Conservation (phyloP, 805 yeast genomes). For the Candida maltosa region DNA sequence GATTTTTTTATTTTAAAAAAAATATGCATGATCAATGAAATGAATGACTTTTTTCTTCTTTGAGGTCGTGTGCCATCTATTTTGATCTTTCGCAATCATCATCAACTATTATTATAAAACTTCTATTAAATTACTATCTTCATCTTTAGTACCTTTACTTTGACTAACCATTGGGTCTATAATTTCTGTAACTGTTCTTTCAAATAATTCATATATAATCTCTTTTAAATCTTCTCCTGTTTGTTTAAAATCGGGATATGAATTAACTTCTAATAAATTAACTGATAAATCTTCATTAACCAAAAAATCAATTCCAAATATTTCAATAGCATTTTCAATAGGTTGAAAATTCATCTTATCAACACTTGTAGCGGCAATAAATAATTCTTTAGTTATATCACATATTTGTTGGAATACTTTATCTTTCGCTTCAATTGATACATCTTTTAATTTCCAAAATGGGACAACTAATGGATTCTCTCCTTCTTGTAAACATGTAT, state of each 20-base stretch:
- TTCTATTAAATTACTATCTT: constrained; percentile 22
- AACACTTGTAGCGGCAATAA: constrained; percentile 74
- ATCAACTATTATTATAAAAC: constrained; percentile 38
- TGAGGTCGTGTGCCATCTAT: no score
- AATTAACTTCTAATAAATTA: constrained; percentile 76
- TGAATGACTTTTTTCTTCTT: no score
- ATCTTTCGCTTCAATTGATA: constrained; percentile 22
- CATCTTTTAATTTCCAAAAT: constrained; percentile 53
- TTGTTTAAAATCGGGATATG: constrained; percentile 96
- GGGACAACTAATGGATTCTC: constrained; percentile 55
- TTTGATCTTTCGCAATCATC: no score
- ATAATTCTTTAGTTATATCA: constrained; percentile 63
- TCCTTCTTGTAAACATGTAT: constrained; percentile 81
- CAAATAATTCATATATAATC: constrained; percentile 65
- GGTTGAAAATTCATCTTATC: constrained; percentile 87
- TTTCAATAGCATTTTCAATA: constrained; percentile 74
- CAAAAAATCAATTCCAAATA: constrained; percentile 86
- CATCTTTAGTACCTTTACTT: constrained; percentile 2
- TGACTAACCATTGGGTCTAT: constrained; percentile 47
- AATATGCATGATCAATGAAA: no score
- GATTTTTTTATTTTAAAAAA: no score
- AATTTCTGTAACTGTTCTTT: constrained; percentile 45
- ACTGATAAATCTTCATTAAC: constrained; percentile 58
- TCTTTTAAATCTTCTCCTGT: constrained; percentile 76
- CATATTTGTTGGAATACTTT: constrained; percentile 58